These are phyloP conservation scores for Russula dissimulans DNA, from an alignment of 768 basidiomycete genomes.

Conservation along the genomic window DNA sequence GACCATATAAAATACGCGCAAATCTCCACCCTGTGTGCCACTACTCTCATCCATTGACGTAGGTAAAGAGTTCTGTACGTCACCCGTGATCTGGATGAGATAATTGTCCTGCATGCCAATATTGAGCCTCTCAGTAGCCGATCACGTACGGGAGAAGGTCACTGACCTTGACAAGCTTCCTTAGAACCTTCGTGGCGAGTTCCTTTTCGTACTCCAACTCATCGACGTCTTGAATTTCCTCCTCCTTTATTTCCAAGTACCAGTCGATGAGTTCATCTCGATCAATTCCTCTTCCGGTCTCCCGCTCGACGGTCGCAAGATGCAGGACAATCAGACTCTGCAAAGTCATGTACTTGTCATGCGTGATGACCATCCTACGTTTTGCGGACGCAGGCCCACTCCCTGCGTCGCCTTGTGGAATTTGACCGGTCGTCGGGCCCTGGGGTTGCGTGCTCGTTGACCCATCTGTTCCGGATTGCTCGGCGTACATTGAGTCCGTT, in stretches of 20 bases:
- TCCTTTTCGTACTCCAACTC: conserved; percentile 88
- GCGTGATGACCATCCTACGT: conserved; percentile 84
- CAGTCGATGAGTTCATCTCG: conserved; percentile 91
- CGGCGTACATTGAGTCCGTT: conserved; percentile 37
- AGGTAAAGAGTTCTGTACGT: conserved; percentile 69
- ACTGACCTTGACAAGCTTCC: conserved; percentile 80
- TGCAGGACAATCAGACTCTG: conserved; percentile 85
- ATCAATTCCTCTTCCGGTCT: conserved; percentile 69
- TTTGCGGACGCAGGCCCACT: conserved; percentile 41
- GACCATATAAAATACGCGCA: conserved; percentile 80
- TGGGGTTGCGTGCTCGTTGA: conserved; percentile 21
- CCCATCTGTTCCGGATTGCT: conserved; percentile 24
- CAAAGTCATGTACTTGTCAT: conserved; percentile 88
- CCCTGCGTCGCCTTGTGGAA: conserved; percentile 24
- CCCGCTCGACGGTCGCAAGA: conserved; percentile 65
- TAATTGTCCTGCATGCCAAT: conserved; percentile 57
- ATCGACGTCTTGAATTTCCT: conserved; percentile 72
- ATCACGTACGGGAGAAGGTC: background rate
- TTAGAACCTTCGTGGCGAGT: conserved; percentile 80
- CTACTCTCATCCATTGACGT: conserved; percentile 54
- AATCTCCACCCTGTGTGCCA: conserved; percentile 40
- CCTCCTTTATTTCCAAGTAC: conserved; percentile 89
- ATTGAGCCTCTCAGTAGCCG: background rate
- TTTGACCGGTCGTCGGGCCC: conserved; percentile 19
- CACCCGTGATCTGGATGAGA: conserved; percentile 74